Base-by-base conservation (phyloP, 1,284 basidiomycete genomes). In the Tylopilus sp. region DNA sequence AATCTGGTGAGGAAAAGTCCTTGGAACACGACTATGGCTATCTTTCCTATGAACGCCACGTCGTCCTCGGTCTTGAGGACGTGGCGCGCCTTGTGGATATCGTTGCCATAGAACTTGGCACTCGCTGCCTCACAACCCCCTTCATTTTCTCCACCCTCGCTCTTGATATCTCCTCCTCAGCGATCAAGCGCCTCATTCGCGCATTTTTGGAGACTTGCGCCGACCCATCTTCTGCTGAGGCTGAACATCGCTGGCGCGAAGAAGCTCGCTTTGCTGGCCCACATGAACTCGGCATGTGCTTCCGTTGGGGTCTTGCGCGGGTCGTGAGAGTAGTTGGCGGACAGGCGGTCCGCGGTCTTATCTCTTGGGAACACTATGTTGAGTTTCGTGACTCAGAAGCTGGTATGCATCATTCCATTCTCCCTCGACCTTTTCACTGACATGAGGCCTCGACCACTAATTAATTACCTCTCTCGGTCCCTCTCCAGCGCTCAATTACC, bases 121-220 rank as follows among this genome's bases (percentile, higher is more conserved):
- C 78, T 46, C 77, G 89, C 61, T 90, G 86, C 42, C 77, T 95
- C 52, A 86, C 86, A 25, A 92, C 90, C 2, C 92, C 92, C 12
- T 84, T 95, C 69, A 82, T 96, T 53, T 94, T 96, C 72, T 89
- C 87, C 25, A 84, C 83, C 26, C 82, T 87, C 57, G 91, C 92
- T 19, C 81, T 96, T 50, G 92, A 95, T 60, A 76, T 94, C 38
- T 86, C 82, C 34, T 74, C 83, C 7, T 73, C 79, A 21, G 78
- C 82, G 35, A 83, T 91, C 56, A 84, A 78, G 56, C 74, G 84
- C 46, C 77, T 96, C 40, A 85, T 94, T 56, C 76, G 82, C 29
- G 71, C 84, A 2, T 96, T 92, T 70, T 68, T 95, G 28, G 70
- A 73, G 36, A 80, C 81, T 2, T 83, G 80, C 58, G 61, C 68